Evolutionary conservation across 495 filamentous ascomycete species (phyloP).

Genomic region (Aspergillus cristatus): DNA sequence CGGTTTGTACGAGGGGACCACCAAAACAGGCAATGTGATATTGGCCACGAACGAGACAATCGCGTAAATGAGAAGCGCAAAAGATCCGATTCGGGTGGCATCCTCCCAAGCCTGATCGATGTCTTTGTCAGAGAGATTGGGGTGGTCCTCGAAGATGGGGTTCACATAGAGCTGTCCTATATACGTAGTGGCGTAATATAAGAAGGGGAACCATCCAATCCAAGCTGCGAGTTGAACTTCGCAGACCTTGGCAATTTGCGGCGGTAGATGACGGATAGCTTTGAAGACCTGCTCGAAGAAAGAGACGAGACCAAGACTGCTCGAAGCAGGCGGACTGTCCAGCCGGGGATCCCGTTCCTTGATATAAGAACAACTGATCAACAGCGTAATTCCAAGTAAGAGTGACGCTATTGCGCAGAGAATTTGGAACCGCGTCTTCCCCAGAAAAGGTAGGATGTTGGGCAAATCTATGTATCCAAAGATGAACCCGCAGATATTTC

Average conservation of each 20-base stretch:
- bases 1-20: constrained; percentile 59
- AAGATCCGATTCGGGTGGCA: constrained; percentile 72
- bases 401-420: constrained; percentile 75
- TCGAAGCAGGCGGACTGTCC: constrained; percentile 49
- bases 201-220: constrained; percentile 92
- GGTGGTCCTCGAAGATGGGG: constrained; percentile 65
- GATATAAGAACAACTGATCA: constrained; percentile 55
- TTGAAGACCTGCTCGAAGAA: constrained; percentile 74
- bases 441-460: constrained; percentile 60
- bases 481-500: constrained; percentile 79
- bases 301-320: constrained; percentile 53
- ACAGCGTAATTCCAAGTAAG: constrained; percentile 54
- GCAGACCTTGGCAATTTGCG: constrained; percentile 74
- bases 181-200: constrained; percentile 89
- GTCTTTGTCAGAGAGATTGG: constrained; percentile 62
- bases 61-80: constrained; percentile 80
- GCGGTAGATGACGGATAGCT: constrained; percentile 64
- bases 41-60: constrained; percentile 71
- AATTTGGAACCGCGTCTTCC: constrained; percentile 80
- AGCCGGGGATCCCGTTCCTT: constrained; percentile 69
- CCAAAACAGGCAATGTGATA: constrained; percentile 70
- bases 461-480: constrained; percentile 74
- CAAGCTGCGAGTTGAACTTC: constrained; percentile 82
- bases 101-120: constrained; percentile 71
- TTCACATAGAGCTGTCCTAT: constrained; percentile 84